Base-by-base conservation (phyloP, 177 flowering plant species). In the Vitis hybrid region DNA sequence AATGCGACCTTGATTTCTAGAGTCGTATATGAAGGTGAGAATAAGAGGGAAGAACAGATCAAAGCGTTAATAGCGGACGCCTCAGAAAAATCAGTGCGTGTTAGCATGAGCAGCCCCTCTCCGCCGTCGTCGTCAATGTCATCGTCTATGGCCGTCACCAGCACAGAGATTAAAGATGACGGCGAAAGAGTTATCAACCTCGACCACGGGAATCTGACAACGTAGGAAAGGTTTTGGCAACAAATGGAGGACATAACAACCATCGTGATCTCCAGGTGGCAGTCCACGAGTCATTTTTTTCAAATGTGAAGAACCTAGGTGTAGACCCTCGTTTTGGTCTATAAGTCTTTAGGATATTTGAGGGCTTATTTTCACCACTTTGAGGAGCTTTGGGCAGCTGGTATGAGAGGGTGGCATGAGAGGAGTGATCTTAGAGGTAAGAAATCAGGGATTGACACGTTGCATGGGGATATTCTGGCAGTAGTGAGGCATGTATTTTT, bases 161-260 rank as follows among this genome's bases (percentile, higher is more conserved):
- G 7, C 45, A 10, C 57, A 15, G 68, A 50, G 2, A 70, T 2
- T 26, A 34, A 63, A 19, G 78, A 71, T 51, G 77, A 31, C 50
- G 73, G 61, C 14, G 72, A 68, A 6, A 72, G 71, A 68, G 59
- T 83, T 10, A 73, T 90, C 69, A 81, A 87, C 64, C 85, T 90
- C 8, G 87, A 87, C 66, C 92, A 84, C 62, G 97, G 97, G 0
- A 95, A 94, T 75, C 99, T 97, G 19, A 94, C 88, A 31, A 87
- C 91, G 98, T 94, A 82, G 49, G 89, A 88, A 72, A 52, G 29
- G 11, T 94, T 73, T 50, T 94, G 99, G 97, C 60, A 76, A 52
- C 61, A 69, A 26, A 75, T 70, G 76, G 97, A 92, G 1, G 91
- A 88, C 31, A 76, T 81, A 62, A 62, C 86, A 14, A 70, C 83